Evolutionary conservation across 176 grass and related monocot species (phyloP).

Genomic region (Triticum monococcum): DNA sequence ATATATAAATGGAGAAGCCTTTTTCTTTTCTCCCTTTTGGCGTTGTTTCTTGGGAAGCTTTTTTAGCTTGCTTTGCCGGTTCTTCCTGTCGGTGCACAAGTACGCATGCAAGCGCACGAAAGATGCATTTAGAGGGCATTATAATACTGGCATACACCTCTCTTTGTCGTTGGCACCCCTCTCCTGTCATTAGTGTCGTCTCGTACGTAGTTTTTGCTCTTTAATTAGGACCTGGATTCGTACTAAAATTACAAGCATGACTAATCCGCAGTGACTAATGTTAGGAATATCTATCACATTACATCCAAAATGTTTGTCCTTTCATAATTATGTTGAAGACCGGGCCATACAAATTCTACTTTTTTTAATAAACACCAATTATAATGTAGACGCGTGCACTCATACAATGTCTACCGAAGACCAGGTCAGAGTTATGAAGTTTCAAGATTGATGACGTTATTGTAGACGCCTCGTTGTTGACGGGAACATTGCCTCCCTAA

Average conservation of each 20-base stretch:
- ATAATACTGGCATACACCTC: not conserved
- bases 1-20: constrained; percentile 16
- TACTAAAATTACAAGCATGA: not conserved
- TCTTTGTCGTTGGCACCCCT: not conserved
- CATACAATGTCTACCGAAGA: too few relatives aligned
- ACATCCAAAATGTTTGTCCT: not conserved
- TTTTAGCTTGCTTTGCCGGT: constrained; percentile 1
- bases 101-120: not conserved
- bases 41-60: constrained; percentile 9
- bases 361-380: too few relatives aligned
- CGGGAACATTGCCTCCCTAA: accelerated
- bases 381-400: too few relatives aligned
- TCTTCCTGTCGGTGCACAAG: constrained; percentile 48
- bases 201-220: not conserved
- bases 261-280: not conserved
- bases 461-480: accelerated
- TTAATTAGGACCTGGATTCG: not conserved
- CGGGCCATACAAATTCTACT: too few relatives aligned
- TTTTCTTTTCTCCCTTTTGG: not conserved
- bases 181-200: not conserved
- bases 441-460: too few relatives aligned
- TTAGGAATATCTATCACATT: not conserved
- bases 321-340: not conserved
- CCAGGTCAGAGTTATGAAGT: too few relatives aligned
- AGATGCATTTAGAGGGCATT: not conserved